Conservation (phyloP, 208 protist genomes). For the Entamoeba dispar region DNA sequence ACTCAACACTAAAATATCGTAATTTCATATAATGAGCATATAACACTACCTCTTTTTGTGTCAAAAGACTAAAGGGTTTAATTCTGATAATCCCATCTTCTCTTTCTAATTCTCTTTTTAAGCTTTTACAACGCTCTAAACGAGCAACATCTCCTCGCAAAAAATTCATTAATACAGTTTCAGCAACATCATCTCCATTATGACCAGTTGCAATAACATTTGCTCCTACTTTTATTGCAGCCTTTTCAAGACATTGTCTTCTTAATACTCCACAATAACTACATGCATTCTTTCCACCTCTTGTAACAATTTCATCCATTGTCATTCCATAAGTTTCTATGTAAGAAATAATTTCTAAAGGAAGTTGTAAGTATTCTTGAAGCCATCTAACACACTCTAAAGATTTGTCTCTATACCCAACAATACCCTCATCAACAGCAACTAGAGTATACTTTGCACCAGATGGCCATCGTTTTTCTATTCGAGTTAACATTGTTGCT, state of each 20-base stretch:
- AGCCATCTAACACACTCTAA: slow-evolving; percentile 77
- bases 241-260: slow-evolving; percentile 72
- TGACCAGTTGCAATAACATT: slow-evolving; percentile 81
- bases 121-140: background rate
- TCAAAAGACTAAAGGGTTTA: slow-evolving; percentile 80
- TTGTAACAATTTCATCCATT: slow-evolving; percentile 78
- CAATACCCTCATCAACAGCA: slow-evolving; percentile 87
- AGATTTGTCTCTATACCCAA: slow-evolving; percentile 82
- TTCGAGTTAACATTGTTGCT: slow-evolving; percentile 59
- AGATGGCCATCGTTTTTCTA: slow-evolving; percentile 65
- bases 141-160: background rate
- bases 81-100: slow-evolving; percentile 37
- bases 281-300: slow-evolving; percentile 3
- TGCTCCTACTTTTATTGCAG: slow-evolving; percentile 42
- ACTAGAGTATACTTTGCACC: slow-evolving; percentile 67
- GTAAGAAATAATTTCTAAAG: slow-evolving; percentile 71
- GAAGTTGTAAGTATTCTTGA: slow-evolving; percentile 58
- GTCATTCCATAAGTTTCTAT: slow-evolving; percentile 77
- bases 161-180: slow-evolving; percentile 80
- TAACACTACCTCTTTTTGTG: slow-evolving; percentile 88
- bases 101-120: slow-evolving; percentile 1
- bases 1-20: slow-evolving; percentile 82
- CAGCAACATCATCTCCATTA: slow-evolving; percentile 88
- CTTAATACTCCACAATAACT: slow-evolving; percentile 85
- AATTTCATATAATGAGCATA: slow-evolving; percentile 79